A percentile compares a stretch with the other conserved stretches of the same genome.
Conservation (phyloP, 352 stramenopile species). For the Pseudoperonospora humuli region DNA sequence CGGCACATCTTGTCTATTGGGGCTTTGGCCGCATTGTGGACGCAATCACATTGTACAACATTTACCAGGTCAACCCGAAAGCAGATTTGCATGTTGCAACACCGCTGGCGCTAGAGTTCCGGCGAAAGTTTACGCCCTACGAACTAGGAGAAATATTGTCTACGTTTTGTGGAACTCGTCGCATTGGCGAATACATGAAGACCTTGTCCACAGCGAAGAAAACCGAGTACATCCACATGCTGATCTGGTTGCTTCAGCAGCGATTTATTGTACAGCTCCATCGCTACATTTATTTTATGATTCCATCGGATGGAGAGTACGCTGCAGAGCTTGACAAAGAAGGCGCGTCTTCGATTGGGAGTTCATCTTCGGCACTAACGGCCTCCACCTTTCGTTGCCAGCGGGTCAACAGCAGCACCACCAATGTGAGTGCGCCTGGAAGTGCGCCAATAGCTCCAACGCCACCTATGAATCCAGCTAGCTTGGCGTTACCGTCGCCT, state of each 20-base stretch:
- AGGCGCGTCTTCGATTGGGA: conserved; percentile 13
- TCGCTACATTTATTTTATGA: conserved; percentile 84
- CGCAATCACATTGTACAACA: conserved; percentile 79
- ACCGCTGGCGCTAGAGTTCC: conserved; percentile 57
- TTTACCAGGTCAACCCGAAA: conserved; percentile 72
- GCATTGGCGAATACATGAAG: conserved; percentile 79
- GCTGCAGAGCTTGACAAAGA: conserved; percentile 18
- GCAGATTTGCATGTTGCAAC: conserved; percentile 44
- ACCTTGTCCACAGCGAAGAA: conserved; percentile 55
- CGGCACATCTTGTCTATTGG: conserved; percentile 82
- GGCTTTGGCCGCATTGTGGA: conserved; percentile 73
- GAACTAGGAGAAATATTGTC: conserved; percentile 68
- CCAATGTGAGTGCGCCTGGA: conserved; percentile 18
- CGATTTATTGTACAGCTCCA: conserved; percentile 81
- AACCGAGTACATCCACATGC: conserved; percentile 82
- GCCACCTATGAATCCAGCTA: conserved; percentile 21
- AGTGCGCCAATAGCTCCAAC: conserved; percentile 22
- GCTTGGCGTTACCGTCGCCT: conserved; percentile 16
- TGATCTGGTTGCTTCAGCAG: conserved; percentile 82
- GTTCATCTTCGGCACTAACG: conserved; percentile 26
- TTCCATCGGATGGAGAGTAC: conserved; percentile 57
- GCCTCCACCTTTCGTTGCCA: conserved; percentile 24
- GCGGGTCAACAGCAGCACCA: conserved; percentile 19
- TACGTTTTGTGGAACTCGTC: conserved; percentile 58
- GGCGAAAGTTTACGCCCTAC: conserved; percentile 57